phyloP scores from a whole-genome alignment of 768 basidiomycete species.

The Udeniomyces megalosporus region DNA sequence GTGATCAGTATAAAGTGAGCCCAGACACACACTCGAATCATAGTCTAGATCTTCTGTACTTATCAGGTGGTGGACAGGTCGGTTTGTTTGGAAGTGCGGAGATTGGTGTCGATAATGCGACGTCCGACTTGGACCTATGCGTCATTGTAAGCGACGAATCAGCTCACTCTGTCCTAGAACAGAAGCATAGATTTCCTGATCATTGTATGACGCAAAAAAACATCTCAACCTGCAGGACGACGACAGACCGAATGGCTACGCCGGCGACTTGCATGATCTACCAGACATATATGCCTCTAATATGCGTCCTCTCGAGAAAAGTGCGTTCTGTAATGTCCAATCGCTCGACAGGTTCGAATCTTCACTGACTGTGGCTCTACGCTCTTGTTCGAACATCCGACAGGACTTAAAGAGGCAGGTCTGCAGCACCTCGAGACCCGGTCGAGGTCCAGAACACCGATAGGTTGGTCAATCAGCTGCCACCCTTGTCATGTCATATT shows the following conservation, averaged over 20 bases:
- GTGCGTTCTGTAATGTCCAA: too few species aligned
- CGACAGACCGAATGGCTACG: constrained; percentile 3
- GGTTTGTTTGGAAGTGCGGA: constrained; percentile 12
- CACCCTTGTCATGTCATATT: not conserved
- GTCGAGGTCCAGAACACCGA: constrained; percentile 9
- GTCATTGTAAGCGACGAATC: not conserved
- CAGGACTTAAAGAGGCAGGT: too few species aligned
- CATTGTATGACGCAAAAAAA: too few species aligned
- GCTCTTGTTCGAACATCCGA: not conserved
- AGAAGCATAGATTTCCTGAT: not conserved
- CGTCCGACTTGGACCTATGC: constrained; percentile 12
- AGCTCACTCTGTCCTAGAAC: not conserved
- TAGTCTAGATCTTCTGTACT: not conserved
- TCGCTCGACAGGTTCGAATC: too few species aligned
- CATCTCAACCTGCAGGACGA: too few species aligned
- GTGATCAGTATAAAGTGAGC: not conserved
- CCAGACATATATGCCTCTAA: not conserved
- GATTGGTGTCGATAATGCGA: constrained; percentile 9
- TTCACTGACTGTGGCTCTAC: too few species aligned
- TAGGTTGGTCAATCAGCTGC: not conserved
- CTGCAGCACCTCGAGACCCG: too few species aligned
- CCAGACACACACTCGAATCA: too few species aligned
- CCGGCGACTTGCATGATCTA: not conserved
- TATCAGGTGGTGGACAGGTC: not conserved
- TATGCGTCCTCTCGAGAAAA: too few species aligned